Evolutionary conservation across 805 yeast species (phyloP), one percentile per base, ranked within the genome.

Genomic region (Candida rishiriensis): DNA sequence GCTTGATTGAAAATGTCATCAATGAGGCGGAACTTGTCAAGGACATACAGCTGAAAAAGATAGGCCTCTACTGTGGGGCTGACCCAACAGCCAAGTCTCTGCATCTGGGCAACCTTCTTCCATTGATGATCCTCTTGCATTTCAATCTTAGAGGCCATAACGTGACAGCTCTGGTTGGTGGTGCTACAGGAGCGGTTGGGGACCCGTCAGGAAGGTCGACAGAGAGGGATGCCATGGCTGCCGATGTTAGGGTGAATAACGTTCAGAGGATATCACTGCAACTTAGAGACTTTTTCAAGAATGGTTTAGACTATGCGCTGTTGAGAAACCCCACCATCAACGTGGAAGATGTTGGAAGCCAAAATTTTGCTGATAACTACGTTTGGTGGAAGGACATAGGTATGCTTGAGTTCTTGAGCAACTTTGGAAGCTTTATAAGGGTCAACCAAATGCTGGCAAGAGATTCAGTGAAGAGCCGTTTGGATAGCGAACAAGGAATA

Each of bases 151-250:
- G 93, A 30, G 99, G 99, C 2, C 96, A 89, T 60, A 76, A 78
- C 48, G 79, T 88, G n/a, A 79, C 83, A 7, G 88, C 91, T 0
- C 63, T 91, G 7, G 89, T 93, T 14, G 96, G 96, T 15, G 96
- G 95, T 18, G 99, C 98, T 6, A 93, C 99, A 0, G 98, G 97
- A 9, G 76, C 78, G 11, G 96, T 93, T 2, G 99, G 99, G 8
- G 99, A 93, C 63, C 99, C 99, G 8, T 87, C 96, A 42, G 99
- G 98, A 0, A 73, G 97, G 53, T 68, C 75, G 0, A 78, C 90
- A 0, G 97, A 89, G 57, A 72, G 99, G 44, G 63, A 66, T 10
- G 69, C 65, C 13, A 73, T 90, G 71, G 79, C 70, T n/a, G 70
- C 68, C 3, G 59, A 66, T 2, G 72, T 69, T 7, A 68, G 91